Evolutionary conservation across 2,329 filamentous ascomycete genomes (phyloP), one percentile per base, ranked within the genome.

Genomic region (Gnomoniopsis smithogilvyi): DNA sequence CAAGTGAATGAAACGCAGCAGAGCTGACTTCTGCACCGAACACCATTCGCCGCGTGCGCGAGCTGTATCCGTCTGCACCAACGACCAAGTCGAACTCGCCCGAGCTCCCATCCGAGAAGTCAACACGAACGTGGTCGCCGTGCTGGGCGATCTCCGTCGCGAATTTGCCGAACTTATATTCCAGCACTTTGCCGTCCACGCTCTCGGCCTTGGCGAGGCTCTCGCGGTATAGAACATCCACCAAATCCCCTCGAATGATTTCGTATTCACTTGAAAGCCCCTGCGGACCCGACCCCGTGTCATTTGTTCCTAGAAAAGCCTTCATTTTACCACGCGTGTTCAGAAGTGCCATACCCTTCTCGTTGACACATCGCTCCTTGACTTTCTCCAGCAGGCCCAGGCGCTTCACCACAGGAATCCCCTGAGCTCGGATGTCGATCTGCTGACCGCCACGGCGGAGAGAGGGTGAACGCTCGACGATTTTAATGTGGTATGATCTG

Each of bases 41-140:
- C 36, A 38, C 17, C 36, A 38, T 38, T 4, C 36, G 36, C 21
- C 81, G 74, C 2, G 77, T 77, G 33, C 73, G 75, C 1, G 82
- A 85, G 7, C 76, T 71, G 46, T 80, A 75, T 0, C 83, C 83
- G 60, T 86, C 83, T 3, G 82, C 81, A 8, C 79, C 81, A 46
- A 86, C 76, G 0, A 86, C 62, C 0, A 86, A 65, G 64, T 85
- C 82, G 51, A 74, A 86, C 0, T 64, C 67, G 11, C 75, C 73
- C 0, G 64, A 69, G 11, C 66, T 67, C 2, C 78, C 79, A 57
- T 82, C 72, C 1, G 71, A 70, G 55, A 85, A 76, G 2, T 63
- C 56, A 0, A 78, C 76, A 2, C 69, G 62, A 0, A 82, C 74
- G 1, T 57, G 45, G 1, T 69, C 52, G 0, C 70, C 69, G 10